phyloP scores from a whole-genome alignment of 345 rosid species.

The Salix exigua region DNA sequence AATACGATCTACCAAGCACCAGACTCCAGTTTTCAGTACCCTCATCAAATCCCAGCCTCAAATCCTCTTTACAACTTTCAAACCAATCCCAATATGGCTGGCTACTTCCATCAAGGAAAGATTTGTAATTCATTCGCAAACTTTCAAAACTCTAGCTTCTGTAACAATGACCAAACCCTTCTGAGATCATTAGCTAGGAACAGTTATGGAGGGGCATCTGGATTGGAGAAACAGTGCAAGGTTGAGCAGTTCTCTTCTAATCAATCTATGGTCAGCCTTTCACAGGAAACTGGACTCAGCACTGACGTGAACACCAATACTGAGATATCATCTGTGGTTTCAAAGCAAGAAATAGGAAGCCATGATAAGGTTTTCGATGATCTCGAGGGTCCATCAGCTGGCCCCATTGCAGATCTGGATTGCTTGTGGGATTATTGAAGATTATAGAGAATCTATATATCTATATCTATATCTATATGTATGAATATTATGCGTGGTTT shows the following conservation, averaged over 20 bases:
- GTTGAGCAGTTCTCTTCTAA: constrained; percentile 54
- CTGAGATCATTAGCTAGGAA: constrained; percentile 17
- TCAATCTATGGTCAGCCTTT: constrained; percentile 48
- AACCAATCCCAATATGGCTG: constrained; percentile 10
- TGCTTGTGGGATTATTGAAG: constrained; percentile 37
- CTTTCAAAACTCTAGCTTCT: constrained; percentile 6
- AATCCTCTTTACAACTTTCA: constrained; percentile 17
- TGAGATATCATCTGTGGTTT: constrained; percentile 46
- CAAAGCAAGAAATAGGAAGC: constrained; percentile 37
- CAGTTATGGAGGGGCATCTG: not conserved
- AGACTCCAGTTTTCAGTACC: constrained; percentile 14
- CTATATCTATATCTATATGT: not conserved
- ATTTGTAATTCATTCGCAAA: not conserved
- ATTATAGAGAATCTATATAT: not conserved
- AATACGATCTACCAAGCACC: constrained; percentile 17
- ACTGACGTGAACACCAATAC: constrained; percentile 48
- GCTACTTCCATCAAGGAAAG: constrained; percentile 29
- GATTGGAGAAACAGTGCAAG: constrained; percentile 35
- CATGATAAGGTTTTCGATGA: constrained; percentile 25
- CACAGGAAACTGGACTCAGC: constrained; percentile 66
- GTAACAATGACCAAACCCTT: constrained; percentile 15
- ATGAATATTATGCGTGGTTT: not conserved
- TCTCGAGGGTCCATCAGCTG: constrained; percentile 18
- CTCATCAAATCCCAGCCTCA: constrained; percentile 24
- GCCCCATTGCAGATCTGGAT: constrained; percentile 35